phyloP scores from a whole-genome alignment of 805 yeast genomes.

The Cyberlindnera japonica region DNA sequence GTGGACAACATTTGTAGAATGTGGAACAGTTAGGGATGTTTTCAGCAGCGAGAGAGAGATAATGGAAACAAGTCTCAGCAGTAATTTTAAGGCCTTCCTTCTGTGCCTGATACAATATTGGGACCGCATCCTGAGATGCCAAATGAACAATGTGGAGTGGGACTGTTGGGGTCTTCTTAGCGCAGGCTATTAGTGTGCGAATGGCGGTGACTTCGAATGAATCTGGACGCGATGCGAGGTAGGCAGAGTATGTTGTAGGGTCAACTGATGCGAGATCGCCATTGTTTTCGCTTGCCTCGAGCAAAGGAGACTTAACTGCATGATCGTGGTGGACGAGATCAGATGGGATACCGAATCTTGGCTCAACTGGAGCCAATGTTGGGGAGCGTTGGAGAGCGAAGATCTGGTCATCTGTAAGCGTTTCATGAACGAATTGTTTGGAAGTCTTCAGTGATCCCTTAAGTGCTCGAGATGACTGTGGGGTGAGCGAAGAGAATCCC shows the following conservation, averaged over 20 bases:
- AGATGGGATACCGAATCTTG: conserved; percentile 44
- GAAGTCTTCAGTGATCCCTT: conserved; percentile 7
- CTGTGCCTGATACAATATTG: conserved; percentile 65
- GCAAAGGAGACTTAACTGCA: conserved; percentile 35
- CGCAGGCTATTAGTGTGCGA: conserved; percentile 60
- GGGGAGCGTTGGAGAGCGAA: conserved; percentile 54
- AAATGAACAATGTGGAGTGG: conserved; percentile 88
- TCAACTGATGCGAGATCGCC: conserved; percentile 33
- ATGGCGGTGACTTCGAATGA: conserved; percentile 83
- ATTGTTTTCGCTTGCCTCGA: conserved; percentile 40
- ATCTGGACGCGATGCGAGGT: conserved; percentile 77
- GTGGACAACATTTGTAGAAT: conserved; percentile 92
- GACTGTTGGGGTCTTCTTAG: conserved; percentile 52
- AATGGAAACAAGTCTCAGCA: conserved; percentile 95
- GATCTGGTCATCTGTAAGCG: conserved; percentile 47
- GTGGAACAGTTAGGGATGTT: conserved; percentile 73
- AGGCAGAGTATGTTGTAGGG: conserved; percentile 27
- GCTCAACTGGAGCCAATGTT: conserved; percentile 55
- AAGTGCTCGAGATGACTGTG: conserved; percentile 5
- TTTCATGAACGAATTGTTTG: conserved; percentile 9
- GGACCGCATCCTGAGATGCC: conserved; percentile 81
- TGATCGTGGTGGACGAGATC: conserved; percentile 30
- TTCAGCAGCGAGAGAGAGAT: conserved; percentile 75
- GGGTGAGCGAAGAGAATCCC: conserved; percentile 12
- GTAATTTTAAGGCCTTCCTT: conserved; percentile 55